Evolutionary conservation across 179 eudicot genomes (phyloP), one percentile per base, ranked within the genome.

Genomic region (Amaranthus tricolor): DNA sequence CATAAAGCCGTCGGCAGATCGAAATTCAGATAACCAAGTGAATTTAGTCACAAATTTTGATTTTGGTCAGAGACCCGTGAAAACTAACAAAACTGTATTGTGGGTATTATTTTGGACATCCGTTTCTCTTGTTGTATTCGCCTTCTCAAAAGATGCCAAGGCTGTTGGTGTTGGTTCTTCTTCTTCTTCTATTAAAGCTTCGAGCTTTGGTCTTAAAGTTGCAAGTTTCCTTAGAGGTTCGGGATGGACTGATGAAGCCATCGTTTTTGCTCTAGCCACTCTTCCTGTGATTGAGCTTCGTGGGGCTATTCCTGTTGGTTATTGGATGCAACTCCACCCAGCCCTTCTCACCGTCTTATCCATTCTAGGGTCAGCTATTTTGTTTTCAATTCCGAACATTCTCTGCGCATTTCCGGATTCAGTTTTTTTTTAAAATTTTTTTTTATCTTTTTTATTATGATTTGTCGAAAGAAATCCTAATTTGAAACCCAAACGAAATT

Each of bases 291-390:
- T 95, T 77, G 97, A 95, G 84, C 97, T 95, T 76, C 99, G 97
- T 72, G 99, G 99, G 56, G 97, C 99, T 11, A 95, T 93, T 83
- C 99, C 99, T 53, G 97, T 95, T 83, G 97, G 99, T n/a, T 95
- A 95, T 77, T 93, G 97, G 99, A 74, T 95, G 90, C 84, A 89
- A 19, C 91, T 95, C 68, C 86, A 81, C 60, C 99, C 99, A 56
- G 3, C 72, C 47, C n/a, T 66, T 44, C 83, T 93, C 47, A 93
- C 97, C 19, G 76, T 78, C 65, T 81, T 93, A 16, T 82, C 97
- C 56, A 78, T 93, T 84, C 78, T 89, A 21, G 97, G 99, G 99
- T 95, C 71, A 81, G 97, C 86, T 31, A 31, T n/a, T n/a, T 44
- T 16, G 16, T 20, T 54, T 19, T 59, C 12, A 16, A 24, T 50